Evolutionary conservation across 164 flowering plant species (phyloP), one percentile per base, ranked within the genome.

Genomic region (Euptelea pleiosperma): DNA sequence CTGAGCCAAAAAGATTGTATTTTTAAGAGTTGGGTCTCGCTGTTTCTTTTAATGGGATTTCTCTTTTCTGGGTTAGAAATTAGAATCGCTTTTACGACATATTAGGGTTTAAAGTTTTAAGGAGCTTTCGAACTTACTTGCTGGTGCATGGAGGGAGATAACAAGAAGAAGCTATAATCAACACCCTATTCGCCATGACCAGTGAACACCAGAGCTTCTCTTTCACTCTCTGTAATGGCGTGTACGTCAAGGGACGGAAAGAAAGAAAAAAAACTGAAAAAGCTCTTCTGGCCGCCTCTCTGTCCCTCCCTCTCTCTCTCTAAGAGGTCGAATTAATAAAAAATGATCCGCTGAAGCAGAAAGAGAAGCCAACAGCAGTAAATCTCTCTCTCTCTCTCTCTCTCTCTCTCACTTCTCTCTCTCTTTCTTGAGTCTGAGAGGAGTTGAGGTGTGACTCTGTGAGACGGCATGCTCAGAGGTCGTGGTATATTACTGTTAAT

Each of bases 401-500:
- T 58, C 62, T 34, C 22, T 47, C 8, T 22, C 18, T 0, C 21
- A 12, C 8, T 4, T 21, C 21, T 16, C 14, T 18, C 56, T 39
- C 35, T 8, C 26, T 36, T 9, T 53, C 24, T 22, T 7, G 28
- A 36, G 25, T 2, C 51, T 44, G 52, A 57, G 29, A 18, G 19
- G n/a, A n/a, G n/a, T n/a, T n/a, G n/a, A n/a, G n/a, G n/a, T n/a
- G n/a, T n/a, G n/a, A n/a, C n/a, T n/a, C n/a, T n/a, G 31, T 12
- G 15, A 44, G 52, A 41, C 40, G 61, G 50, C 50, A n/a, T 57
- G 41, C 41, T 33, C 51, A 44, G 36, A 10, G 25, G 7, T 16
- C 15, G 59, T 50, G n/a, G 60, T 57, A n/a, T n/a, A n/a, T n/a
- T 42, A 41, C 52, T 31, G 61, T 14, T 57, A 44, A 44, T 56